Evolutionary conservation across 352 stramenopile genomes (phyloP), one percentile per base, ranked within the genome.

Genomic region (Pythium brassicae): DNA sequence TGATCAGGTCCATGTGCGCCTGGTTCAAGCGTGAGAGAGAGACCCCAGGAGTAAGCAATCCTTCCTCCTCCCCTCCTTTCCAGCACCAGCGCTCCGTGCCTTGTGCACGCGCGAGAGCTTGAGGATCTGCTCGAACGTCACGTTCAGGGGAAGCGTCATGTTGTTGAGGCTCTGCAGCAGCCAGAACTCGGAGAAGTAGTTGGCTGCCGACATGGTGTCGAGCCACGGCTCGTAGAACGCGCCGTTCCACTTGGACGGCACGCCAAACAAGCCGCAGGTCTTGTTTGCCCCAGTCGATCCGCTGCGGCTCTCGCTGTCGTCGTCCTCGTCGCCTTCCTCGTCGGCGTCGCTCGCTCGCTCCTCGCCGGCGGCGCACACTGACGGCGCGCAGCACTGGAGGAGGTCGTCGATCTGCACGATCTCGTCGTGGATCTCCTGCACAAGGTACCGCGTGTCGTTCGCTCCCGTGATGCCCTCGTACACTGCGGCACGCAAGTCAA

Each of bases 111-210:
- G 73, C 20, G 77, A 66, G 10, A 92, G 51, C 0, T 67, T 63
- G 46, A 87, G 58, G 2, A 92, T 62, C 56, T 86, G 85, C 32
- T 84, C 63, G 50, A 92, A 86, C 7, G 69, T 74, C 39, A 89
- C 55, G n/a, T 52, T 56, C n/a, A 54, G 49, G 2, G 82, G 78
- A 17, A 92, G 58, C 27, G 71, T 78, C 82, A 92, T 92, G 61
- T 89, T 89, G 68, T 92, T 92, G 22, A 92, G 73, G 39, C 69
- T 79, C 46, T 87, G 77, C 17, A 89, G 65, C 55, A 88, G 62
- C 48, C 88, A 68, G 69, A 78, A 89, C 58, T 92, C 82, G 17
- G 82, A 84, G 50, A 92, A 86, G 57, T 89, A 92, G 53, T 86
- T 72, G 26, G 78, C 55, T 12, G 73, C 72, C 19, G 82, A 89